phyloP scores from a whole-genome alignment of 306 rosid species.

The Cucurbita ficifolia region DNA sequence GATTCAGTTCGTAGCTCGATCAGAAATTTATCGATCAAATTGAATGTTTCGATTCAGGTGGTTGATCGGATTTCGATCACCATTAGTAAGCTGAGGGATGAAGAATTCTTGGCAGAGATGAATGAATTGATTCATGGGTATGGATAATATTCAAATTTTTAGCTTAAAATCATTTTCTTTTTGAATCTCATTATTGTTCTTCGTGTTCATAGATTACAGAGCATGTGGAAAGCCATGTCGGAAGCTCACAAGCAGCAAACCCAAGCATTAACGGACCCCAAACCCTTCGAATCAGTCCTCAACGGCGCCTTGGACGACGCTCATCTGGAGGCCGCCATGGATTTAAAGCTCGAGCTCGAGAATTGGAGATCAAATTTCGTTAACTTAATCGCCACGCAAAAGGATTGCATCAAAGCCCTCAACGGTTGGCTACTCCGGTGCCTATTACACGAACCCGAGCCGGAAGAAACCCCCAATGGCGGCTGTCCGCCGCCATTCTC shows the following conservation, averaged over 20 bases:
- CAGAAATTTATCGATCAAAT: slow-evolving; percentile 27
- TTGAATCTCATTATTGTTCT: neutral
- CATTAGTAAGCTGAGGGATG: slow-evolving; percentile 55
- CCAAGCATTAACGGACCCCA: slow-evolving; percentile 30
- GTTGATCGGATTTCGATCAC: slow-evolving; percentile 61
- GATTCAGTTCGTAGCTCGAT: slow-evolving; percentile 27
- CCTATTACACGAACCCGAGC: slow-evolving; percentile 42
- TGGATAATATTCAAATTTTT: neutral
- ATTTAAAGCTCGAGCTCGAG: slow-evolving; percentile 48
- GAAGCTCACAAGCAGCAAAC: slow-evolving; percentile 50
- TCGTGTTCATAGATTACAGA: slow-evolving; percentile 24
- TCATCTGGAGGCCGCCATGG: slow-evolving; percentile 39
- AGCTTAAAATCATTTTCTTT: neutral
- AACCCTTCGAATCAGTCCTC: slow-evolving; percentile 18
- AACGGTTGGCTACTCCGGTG: slow-evolving; percentile 68
- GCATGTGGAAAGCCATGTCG: slow-evolving; percentile 74
- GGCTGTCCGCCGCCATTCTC: slow-evolving; percentile 23
- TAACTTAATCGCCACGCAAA: slow-evolving; percentile 50
- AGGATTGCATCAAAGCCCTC: slow-evolving; percentile 43
- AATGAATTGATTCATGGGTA: slow-evolving; percentile 48
- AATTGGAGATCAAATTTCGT: slow-evolving; percentile 54
- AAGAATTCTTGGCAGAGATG: slow-evolving; percentile 62
- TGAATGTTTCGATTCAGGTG: slow-evolving; percentile 66
- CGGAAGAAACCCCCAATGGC: slow-evolving; percentile 30
- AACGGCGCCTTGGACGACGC: slow-evolving; percentile 18